phyloP scores from a whole-genome alignment of 2,329 filamentous ascomycete species.

The Epichloe scottii region DNA sequence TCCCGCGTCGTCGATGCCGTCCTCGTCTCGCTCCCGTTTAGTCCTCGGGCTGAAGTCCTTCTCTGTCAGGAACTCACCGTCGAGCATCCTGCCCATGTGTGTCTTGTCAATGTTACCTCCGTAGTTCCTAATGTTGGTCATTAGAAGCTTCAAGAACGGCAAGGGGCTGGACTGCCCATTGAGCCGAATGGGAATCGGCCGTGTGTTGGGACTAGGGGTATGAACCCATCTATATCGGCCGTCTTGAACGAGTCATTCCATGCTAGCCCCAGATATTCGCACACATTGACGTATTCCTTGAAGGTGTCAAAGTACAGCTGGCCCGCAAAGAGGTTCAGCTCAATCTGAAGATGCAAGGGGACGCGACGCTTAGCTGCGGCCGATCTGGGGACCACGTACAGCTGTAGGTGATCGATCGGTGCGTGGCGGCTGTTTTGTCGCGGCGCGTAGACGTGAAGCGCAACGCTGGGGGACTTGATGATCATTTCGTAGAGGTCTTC shows the following conservation, averaged over 20 bases:
- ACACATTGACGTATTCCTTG: slow-evolving; percentile 40
- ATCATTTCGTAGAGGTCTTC: too few relatives aligned
- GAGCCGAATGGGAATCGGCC: background rate
- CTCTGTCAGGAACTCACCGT: slow-evolving; percentile 15
- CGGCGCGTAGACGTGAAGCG: too few relatives aligned
- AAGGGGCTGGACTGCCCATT: slow-evolving; percentile 18
- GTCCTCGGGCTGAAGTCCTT: slow-evolving; percentile 9
- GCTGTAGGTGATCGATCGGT: too few relatives aligned
- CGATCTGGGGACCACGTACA: too few relatives aligned
- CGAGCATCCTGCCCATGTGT: slow-evolving; percentile 26
- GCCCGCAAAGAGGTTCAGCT: slow-evolving; percentile 56
- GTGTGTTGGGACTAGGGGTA: background rate
- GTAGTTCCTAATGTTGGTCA: slow-evolving; percentile 24
- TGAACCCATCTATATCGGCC: background rate
- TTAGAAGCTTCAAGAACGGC: slow-evolving; percentile 23
- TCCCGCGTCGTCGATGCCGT: background rate
- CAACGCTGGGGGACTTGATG: too few relatives aligned
- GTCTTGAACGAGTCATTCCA: slow-evolving; percentile 8
- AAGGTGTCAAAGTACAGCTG: slow-evolving; percentile 48
- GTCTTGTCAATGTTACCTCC: slow-evolving; percentile 27
- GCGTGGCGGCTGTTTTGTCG: too few relatives aligned
- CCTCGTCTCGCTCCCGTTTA: background rate
- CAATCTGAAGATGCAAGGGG: slow-evolving; percentile 19
- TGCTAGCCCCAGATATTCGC: slow-evolving; percentile 37
- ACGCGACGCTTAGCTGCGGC: too few relatives aligned